A percentile compares a stretch with the other conserved stretches of the same genome.
Evolutionary conservation across 345 rosid species (phyloP).

Genomic region (Moringa oleifera): DNA sequence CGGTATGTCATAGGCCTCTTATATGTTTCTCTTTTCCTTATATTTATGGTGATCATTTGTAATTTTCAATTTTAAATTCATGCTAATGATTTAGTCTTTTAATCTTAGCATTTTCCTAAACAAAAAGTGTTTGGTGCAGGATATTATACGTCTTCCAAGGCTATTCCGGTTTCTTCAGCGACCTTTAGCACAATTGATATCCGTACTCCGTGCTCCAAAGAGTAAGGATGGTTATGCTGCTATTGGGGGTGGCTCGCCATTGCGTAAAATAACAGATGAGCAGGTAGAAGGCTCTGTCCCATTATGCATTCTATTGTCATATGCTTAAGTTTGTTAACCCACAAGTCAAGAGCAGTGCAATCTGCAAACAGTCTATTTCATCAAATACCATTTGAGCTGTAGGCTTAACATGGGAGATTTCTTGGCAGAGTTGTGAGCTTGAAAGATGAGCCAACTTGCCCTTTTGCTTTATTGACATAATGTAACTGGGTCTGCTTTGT

Average conservation of each 20-base stretch:
- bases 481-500: too few species aligned
- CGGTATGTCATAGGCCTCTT: conserved; percentile 36
- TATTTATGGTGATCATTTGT: neutral
- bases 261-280: conserved; percentile 81
- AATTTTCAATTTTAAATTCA: neutral
- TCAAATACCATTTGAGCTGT: neutral
- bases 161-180: conserved; percentile 75
- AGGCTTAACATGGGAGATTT: too few species aligned
- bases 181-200: conserved; percentile 74
- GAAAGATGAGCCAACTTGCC: too few species aligned
- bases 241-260: conserved; percentile 92
- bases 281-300: conserved; percentile 33
- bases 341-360: too few species aligned
- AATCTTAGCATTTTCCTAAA: too few species aligned
- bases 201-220: conserved; percentile 79
- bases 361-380: neutral
- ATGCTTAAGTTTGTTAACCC: neutral
- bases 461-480: too few species aligned
- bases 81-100: neutral
- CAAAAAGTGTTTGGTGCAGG: conserved; percentile 35
- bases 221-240: conserved; percentile 98
- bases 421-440: too few species aligned
- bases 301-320: neutral
- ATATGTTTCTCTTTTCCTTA: neutral
- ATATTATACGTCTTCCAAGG: conserved; percentile 86